Percentiles rank a stretch among this genome's conserved stretches.
Conservation (phyloP, 768 basidiomycete genomes). For the Clitopilus hobsonii region DNA sequence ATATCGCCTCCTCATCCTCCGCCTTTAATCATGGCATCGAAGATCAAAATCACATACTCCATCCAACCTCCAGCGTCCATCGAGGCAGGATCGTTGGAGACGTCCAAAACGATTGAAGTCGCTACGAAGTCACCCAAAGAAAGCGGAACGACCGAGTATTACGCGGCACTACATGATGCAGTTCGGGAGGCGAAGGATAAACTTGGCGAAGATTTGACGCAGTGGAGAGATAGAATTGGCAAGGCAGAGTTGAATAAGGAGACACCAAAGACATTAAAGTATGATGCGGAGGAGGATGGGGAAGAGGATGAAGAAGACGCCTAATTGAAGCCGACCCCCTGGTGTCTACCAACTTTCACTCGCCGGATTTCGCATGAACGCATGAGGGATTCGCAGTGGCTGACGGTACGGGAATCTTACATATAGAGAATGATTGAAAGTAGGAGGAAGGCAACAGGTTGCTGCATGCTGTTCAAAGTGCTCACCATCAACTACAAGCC, state of each 20-base stretch:
- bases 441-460: too few relatives aligned
- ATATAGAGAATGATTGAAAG: too few relatives aligned
- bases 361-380: too few relatives aligned
- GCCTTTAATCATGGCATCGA: slow-evolving; percentile 13
- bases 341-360: not conserved
- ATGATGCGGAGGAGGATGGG: slow-evolving; percentile 41
- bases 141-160: slow-evolving; percentile 37
- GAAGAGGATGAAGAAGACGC: slow-evolving; percentile 39
- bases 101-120: slow-evolving; percentile 16
- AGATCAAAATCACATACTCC: slow-evolving; percentile 37
- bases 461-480: too few relatives aligned
- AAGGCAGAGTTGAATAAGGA: slow-evolving; percentile 62
- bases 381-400: too few relatives aligned
- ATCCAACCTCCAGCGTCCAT: slow-evolving; percentile 35
- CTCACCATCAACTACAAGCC: too few relatives aligned
- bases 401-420: too few relatives aligned
- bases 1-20: slow-evolving; percentile 9
- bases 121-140: slow-evolving; percentile 10
- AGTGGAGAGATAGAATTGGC: slow-evolving; percentile 71
- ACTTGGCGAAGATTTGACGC: slow-evolving; percentile 66
- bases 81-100: slow-evolving; percentile 10
- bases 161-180: slow-evolving; percentile 41
- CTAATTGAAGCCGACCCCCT: slow-evolving; percentile 1
- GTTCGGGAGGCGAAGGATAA: slow-evolving; percentile 48
- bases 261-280: slow-evolving; percentile 30